phyloP scores from a whole-genome alignment of 2,329 filamentous ascomycete genomes.

The Ilyonectria robusta region DNA sequence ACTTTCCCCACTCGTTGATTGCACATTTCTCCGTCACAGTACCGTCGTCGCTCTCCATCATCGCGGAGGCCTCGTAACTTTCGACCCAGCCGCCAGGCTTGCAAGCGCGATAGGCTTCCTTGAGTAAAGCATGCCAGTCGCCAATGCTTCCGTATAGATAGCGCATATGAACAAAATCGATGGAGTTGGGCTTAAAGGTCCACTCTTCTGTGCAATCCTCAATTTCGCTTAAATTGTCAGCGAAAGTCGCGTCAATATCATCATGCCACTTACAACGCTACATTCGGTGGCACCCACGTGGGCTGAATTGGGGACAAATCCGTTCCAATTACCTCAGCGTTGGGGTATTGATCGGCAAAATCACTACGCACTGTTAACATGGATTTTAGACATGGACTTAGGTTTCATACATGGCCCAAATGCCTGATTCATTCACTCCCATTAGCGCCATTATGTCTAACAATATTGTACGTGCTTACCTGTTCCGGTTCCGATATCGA shows the following conservation, averaged over 20 bases:
- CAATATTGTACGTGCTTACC: conserved; percentile 50
- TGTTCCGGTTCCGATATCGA: conserved; percentile 70
- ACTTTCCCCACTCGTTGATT: conserved; percentile 47
- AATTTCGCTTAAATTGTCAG: conserved; percentile 28
- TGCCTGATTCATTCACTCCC: conserved; percentile 2
- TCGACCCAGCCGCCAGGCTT: conserved; percentile 67
- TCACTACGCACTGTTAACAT: conserved; percentile 57
- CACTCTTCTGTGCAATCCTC: conserved; percentile 52
- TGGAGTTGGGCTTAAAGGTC: conserved; percentile 52
- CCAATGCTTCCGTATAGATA: conserved; percentile 69
- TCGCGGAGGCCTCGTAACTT: conserved; percentile 49
- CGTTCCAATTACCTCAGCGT: conserved; percentile 63
- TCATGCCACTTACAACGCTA: conserved; percentile 54
- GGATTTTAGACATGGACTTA: fast-evolving
- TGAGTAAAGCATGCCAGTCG: conserved; percentile 69
- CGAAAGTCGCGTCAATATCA: fast-evolving
- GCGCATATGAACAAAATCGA: conserved; percentile 74
- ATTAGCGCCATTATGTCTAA: background rate
- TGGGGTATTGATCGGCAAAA: conserved; percentile 59
- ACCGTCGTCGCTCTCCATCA: conserved; percentile 51
- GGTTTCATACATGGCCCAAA: conserved; percentile 64
- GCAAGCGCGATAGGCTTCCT: conserved; percentile 64
- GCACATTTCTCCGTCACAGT: conserved; percentile 48
- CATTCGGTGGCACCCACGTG: conserved; percentile 60
- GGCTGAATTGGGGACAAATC: conserved; percentile 72